Conservation (phyloP, 169 alveolate species). For the Eimeria falciformis region DNA sequence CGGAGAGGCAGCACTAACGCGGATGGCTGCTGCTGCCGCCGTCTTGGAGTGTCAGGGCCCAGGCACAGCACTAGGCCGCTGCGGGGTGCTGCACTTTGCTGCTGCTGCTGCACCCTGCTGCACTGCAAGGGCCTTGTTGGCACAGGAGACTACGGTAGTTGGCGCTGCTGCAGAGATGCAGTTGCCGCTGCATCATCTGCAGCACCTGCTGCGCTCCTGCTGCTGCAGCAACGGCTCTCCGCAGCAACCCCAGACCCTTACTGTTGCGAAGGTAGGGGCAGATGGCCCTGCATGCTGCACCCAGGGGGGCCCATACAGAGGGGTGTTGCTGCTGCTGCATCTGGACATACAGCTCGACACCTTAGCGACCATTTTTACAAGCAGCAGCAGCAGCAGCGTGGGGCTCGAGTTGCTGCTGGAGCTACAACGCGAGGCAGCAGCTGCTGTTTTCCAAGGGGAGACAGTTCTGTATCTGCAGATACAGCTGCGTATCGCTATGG, state of each 20-base stretch:
- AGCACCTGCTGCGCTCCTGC: conserved; percentile 68
- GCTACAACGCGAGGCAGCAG: conserved; percentile 59
- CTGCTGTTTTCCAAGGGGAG: conserved; percentile 27
- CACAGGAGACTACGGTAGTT: neutral
- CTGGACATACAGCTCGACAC: conserved; percentile 60
- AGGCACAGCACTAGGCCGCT: neutral
- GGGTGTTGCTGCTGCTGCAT: conserved; percentile 41
- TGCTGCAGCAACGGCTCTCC: conserved; percentile 34
- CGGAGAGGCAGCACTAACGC: conserved; percentile 53
- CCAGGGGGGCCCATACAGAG: conserved; percentile 16
- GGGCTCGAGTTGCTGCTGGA: conserved; percentile 55
- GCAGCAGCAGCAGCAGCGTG: conserved; percentile 35
- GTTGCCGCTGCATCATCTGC: conserved; percentile 67
- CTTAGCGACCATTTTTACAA: conserved; percentile 10
- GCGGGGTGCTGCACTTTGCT: conserved; percentile 28
- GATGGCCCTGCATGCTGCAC: conserved; percentile 52
- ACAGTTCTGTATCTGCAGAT: conserved; percentile 25
- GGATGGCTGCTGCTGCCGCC: conserved; percentile 64
- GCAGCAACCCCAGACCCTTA: conserved; percentile 33
- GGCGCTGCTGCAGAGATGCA: conserved; percentile 42
- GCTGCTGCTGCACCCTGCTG: conserved; percentile 29
- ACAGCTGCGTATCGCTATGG: conserved; percentile 62
- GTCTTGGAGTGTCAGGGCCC: conserved; percentile 17
- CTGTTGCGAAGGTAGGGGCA: conserved; percentile 42
- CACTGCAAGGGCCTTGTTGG: conserved; percentile 51